Evolutionary conservation across 352 stramenopile genomes (phyloP), one percentile per base, ranked within the genome.

Genomic region (Pythium periplocum): DNA sequence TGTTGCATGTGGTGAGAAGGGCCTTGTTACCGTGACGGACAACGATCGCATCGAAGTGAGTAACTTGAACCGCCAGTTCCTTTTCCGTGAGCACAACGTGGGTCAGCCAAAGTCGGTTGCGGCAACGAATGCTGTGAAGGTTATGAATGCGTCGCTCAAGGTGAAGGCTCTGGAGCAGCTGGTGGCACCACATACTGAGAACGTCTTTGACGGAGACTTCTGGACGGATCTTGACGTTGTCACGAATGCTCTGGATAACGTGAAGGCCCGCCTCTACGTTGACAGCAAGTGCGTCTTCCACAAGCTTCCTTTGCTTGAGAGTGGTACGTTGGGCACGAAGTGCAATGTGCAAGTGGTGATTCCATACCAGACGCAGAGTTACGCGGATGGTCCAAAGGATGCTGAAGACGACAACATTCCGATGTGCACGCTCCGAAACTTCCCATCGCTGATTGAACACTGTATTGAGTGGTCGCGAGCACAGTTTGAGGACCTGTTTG

Each of bases 351-450:
- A 96, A 55, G 83, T 93, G 9, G 81, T 93, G 52, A 78, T 93
- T 44, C 83, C 83, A 12, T 84, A 86, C 69, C 87, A 88, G 67
- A 93, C 83, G 30, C 80, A 90, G 61, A 98, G 97, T 66, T 99
- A 99, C 62, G 95, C 55, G 72, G 90, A 93, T 59, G 83, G 83
- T 1, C 97, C 94, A 4, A 95, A 97, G 61, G 97, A 99, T 74
- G 96, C 95, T 45, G 94, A 97, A 36, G 97, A 99, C 66, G 98
- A 99, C 64, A 96, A 89, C 47, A 99, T 99, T 62, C 97, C 97
- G 26, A 97, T 99, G 62, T 99, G 97, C 69, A 99, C 97, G 4
- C 73, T 99, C 42, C 98, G 98, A 63, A 99, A 99, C 81, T 99
- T 99, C 62, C 97, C 97, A 33, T 92, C 81, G n/a, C 62, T 93